These are phyloP conservation scores for Calendula officinalis DNA, from an alignment of 129 eudicot species.

Conservation along the genomic window DNA sequence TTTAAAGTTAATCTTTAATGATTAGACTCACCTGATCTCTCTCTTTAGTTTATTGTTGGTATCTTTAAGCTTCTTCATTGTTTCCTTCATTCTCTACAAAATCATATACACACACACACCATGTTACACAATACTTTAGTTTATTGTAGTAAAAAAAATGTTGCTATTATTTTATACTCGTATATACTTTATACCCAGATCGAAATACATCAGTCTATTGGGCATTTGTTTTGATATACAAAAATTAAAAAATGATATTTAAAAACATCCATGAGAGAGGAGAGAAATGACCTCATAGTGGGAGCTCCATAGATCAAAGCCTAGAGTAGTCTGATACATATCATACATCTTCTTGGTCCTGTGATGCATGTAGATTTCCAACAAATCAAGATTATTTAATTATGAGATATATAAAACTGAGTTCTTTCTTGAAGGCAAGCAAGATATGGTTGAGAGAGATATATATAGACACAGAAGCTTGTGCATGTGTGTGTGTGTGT, in stretches of 20 bases:
- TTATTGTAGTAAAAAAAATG: too few relatives aligned
- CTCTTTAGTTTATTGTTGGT: conserved; percentile 48
- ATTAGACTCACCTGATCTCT: conserved; percentile 51
- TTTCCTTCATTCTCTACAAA: conserved; percentile 67
- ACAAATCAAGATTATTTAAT: neutral
- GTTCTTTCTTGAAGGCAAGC: conserved; percentile 5
- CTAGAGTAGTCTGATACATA: conserved; percentile 56
- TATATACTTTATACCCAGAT: neutral
- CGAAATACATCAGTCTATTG: neutral
- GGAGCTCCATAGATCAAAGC: conserved; percentile 70
- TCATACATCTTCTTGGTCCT: conserved; percentile 70
- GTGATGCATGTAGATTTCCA: neutral
- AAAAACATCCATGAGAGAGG: neutral
- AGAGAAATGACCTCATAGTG: conserved; percentile 53
- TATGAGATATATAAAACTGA: neutral
- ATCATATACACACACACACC: neutral
- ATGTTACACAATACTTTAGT: neutral
- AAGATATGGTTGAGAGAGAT: conserved; percentile 8
- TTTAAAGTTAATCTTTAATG: neutral
- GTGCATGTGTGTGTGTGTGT: neutral
- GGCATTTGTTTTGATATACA: neutral
- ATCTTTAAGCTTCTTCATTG: conserved; percentile 48
- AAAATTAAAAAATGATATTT: neutral
- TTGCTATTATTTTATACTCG: neutral
- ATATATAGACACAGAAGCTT: neutral